Conservation (phyloP, 768 basidiomycete species). For the Russula sp. region DNA sequence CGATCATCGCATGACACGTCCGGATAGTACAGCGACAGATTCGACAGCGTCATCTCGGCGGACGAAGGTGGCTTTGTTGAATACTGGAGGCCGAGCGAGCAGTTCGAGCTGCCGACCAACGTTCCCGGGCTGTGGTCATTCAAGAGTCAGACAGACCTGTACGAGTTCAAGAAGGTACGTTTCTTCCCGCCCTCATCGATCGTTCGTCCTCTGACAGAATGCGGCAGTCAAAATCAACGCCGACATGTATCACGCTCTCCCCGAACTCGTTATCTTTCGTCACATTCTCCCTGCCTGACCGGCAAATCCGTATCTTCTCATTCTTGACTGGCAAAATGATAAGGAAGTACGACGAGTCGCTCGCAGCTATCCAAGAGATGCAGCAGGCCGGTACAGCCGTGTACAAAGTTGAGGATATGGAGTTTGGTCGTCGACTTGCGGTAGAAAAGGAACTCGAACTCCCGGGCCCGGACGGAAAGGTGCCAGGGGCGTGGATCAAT, state of each 20-base stretch:
- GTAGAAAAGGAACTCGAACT: constrained; percentile 87
- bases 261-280: constrained; percentile 86
- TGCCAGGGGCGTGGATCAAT: constrained; percentile 77
- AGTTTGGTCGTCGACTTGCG: constrained; percentile 95
- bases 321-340: constrained; percentile 86
- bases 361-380: constrained; percentile 94
- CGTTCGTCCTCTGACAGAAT: neutral
- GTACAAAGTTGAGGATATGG: constrained; percentile 96
- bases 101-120: constrained; percentile 77
- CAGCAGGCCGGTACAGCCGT: constrained; percentile 95
- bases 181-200: neutral
- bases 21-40: constrained; percentile 79
- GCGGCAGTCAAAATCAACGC: constrained; percentile 77
- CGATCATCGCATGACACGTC: neutral
- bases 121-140: constrained; percentile 79
- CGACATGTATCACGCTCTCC: constrained; percentile 87
- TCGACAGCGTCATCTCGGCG: constrained; percentile 88
- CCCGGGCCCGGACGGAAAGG: constrained; percentile 64
- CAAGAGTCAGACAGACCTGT: constrained; percentile 89
- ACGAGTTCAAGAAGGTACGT: constrained; percentile 94
- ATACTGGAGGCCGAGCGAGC: constrained; percentile 90
- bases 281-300: constrained; percentile 89
- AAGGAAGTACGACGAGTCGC: constrained; percentile 92
- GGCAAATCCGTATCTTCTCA: constrained; percentile 90
- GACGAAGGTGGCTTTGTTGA: constrained; percentile 95